These are phyloP conservation scores for Selenicereus undatus DNA, from an alignment of 148 eudicot species.

Conservation along the genomic window DNA sequence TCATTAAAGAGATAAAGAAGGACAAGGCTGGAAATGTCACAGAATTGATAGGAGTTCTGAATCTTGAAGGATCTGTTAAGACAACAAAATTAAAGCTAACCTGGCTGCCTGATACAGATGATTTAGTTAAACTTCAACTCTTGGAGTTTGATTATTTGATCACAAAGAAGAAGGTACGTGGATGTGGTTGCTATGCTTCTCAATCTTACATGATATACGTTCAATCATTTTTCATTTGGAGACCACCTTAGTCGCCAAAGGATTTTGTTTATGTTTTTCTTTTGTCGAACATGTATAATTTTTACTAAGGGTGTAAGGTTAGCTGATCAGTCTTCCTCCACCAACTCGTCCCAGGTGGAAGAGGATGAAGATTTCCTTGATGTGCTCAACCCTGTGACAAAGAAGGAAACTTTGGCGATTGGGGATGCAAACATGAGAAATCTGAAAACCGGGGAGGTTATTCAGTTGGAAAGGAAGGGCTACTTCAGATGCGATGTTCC, in stretches of 20 bases:
- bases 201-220: background rate
- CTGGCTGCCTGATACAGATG: conserved; percentile 77
- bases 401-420: conserved; percentile 65
- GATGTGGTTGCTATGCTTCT: background rate
- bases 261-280: background rate
- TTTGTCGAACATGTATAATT: background rate
- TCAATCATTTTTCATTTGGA: background rate
- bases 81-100: conserved; percentile 96
- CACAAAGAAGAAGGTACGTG: conserved; percentile 77
- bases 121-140: conserved; percentile 68
- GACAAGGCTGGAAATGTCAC: conserved; percentile 63
- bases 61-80: conserved; percentile 89
- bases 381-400: conserved; percentile 74
- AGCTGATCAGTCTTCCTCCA: conserved; percentile 1
- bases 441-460: conserved; percentile 67
- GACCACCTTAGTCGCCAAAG: background rate
- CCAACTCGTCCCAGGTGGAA: conserved; percentile 48
- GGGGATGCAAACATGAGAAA: conserved; percentile 95
- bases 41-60: conserved; percentile 63
- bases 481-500: conserved; percentile 91
- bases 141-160: conserved; percentile 89
- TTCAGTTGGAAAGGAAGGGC: conserved; percentile 94
- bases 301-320: background rate
- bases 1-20: conserved; percentile 72
- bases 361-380: conserved; percentile 88